phyloP scores from a whole-genome alignment of 306 rosid species.

The Quercus alba region DNA sequence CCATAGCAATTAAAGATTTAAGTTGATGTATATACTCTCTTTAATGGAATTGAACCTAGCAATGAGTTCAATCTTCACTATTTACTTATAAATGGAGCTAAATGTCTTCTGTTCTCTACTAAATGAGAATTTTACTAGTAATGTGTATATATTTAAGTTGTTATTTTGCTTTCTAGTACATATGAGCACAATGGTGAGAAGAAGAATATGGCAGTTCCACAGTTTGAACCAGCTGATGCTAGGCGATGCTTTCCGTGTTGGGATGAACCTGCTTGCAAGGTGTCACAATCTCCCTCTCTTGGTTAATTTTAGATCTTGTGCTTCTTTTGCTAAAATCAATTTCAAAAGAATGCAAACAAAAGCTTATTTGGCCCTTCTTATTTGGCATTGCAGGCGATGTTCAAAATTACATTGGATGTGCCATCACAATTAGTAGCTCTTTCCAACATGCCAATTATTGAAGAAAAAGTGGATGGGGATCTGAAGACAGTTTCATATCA shows the following conservation, averaged over 20 bases:
- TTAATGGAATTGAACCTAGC: not conserved
- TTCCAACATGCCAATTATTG: slow-evolving; percentile 82
- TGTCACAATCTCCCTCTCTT: slow-evolving; percentile 19
- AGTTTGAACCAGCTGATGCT: slow-evolving; percentile 97
- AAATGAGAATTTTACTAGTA: not conserved
- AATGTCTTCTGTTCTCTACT: not conserved
- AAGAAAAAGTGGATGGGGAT: slow-evolving; percentile 57
- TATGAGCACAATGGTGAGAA: slow-evolving; percentile 75
- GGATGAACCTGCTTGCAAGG: slow-evolving; percentile 99
- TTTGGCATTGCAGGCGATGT: slow-evolving; percentile 56
- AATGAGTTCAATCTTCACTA: not conserved
- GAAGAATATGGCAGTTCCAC: slow-evolving; percentile 95
- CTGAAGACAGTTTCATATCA: slow-evolving; percentile 65
- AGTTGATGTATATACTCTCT: too few relatives aligned
- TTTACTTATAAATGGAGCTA: not conserved
- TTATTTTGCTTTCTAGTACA: slow-evolving; percentile 38
- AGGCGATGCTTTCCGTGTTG: slow-evolving; percentile 97
- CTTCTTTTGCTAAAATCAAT: not conserved
- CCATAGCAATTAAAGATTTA: not conserved
- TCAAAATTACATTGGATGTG: slow-evolving; percentile 77
- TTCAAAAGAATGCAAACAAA: not conserved
- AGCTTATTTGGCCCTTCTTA: not conserved
- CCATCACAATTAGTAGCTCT: slow-evolving; percentile 75
- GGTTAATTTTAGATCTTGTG: not conserved
- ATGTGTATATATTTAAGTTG: not conserved